Percentiles rank a stretch among this genome's conserved stretches.
These are phyloP conservation scores for Apostasia ramifera DNA, from an alignment of 106 monocot species.

Conservation along the genomic window DNA sequence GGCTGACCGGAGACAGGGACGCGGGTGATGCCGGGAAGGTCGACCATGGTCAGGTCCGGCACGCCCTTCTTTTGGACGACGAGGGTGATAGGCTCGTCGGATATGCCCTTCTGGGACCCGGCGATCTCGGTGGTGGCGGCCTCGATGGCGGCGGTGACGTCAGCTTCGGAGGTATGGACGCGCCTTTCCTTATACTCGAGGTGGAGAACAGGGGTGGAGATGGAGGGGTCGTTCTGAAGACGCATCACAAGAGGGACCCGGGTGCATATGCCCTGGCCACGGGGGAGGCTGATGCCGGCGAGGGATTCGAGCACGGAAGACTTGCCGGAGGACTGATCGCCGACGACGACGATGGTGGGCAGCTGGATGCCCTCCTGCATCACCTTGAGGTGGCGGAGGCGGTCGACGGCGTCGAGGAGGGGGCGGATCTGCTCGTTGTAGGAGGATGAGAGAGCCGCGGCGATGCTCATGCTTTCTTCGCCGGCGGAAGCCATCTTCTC, in stretches of 20 bases:
- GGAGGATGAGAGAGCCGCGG: not conserved
- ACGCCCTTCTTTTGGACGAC: constrained; percentile 11
- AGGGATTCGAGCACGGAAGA: constrained; percentile 6
- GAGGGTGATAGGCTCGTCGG: constrained; percentile 7
- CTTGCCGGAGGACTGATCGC: constrained; percentile 16
- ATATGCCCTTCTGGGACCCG: not conserved
- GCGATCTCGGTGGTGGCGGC: not conserved
- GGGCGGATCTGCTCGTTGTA: constrained; percentile 9
- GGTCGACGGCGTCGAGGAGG: constrained; percentile 13
- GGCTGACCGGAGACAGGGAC: constrained; percentile 2
- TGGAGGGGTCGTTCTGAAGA: constrained; percentile 1
- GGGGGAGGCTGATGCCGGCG: constrained; percentile 13
- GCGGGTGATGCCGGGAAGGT: not conserved
- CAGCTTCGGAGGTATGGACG: not conserved
- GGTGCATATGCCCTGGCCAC: constrained; percentile 8
- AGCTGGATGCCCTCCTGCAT: constrained; percentile 8
- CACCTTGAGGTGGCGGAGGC: constrained; percentile 7
- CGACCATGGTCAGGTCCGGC: constrained; percentile 5
- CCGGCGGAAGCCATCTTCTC: too few relatives aligned
- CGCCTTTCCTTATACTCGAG: not conserved
- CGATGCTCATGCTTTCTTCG: too few relatives aligned
- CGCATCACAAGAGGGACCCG: constrained; percentile 10
- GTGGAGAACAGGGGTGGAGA: not conserved
- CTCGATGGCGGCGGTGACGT: not conserved
- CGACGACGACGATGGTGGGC: constrained; percentile 10